Conservation (phyloP, 2,329 filamentous ascomycete species). For the Cladosporium phlei region DNA sequence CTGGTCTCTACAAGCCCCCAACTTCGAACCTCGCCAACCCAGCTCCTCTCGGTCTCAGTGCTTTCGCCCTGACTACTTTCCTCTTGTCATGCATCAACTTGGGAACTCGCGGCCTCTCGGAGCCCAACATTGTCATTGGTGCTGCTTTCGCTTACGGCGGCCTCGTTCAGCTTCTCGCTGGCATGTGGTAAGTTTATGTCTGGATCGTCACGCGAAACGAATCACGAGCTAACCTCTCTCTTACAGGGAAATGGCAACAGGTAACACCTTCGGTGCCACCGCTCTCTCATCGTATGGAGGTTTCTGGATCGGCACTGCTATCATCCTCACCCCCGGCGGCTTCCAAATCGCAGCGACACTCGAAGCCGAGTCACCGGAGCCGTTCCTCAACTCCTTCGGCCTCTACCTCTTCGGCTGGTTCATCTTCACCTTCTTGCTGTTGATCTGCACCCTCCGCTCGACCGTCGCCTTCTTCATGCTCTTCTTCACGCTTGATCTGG, state of each 20-base stretch:
- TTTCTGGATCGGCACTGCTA: conserved; percentile 58
- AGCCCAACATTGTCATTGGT: conserved; percentile 46
- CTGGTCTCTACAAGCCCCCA: conserved; percentile 43
- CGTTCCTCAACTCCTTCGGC: conserved; percentile 51
- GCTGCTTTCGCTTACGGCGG: conserved; percentile 48
- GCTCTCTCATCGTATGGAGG: conserved; percentile 58
- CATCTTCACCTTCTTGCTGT: conserved; percentile 54
- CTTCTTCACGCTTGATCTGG: conserved; percentile 55
- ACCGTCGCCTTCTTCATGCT: conserved; percentile 56
- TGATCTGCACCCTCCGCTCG: conserved; percentile 52
- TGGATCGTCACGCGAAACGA: not conserved
- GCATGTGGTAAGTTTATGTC: conserved; percentile 42
- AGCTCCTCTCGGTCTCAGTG: conserved; percentile 56
- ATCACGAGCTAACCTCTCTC: not conserved
- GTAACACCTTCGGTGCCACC: conserved; percentile 61
- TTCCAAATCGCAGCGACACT: conserved; percentile 47
- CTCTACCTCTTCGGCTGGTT: conserved; percentile 58
- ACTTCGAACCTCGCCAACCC: conserved; percentile 52
- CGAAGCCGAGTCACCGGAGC: conserved; percentile 30
- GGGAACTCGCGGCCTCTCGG: conserved; percentile 37
- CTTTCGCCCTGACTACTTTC: conserved; percentile 64
- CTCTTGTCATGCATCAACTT: conserved; percentile 51
- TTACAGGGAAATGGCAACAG: conserved; percentile 49
- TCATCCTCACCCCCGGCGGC: conserved; percentile 53
- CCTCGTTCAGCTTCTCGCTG: conserved; percentile 48